A percentile compares a stretch with the other conserved stretches of the same genome.
Conservation (phyloP, 768 basidiomycete genomes). For the Myochromella boudieri region DNA sequence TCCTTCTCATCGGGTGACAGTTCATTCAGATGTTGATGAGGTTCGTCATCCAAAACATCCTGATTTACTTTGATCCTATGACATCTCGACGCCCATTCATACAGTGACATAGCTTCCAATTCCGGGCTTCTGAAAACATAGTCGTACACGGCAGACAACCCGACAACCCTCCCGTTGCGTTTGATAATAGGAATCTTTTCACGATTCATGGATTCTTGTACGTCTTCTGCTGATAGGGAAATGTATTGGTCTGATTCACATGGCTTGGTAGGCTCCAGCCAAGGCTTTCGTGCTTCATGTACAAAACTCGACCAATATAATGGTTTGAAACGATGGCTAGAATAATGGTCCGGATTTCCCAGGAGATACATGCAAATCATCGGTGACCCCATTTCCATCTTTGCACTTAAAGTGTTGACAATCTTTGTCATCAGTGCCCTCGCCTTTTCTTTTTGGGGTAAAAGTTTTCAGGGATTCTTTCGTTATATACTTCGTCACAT, state of each 20-base stretch:
- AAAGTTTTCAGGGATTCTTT: slow-evolving; percentile 39
- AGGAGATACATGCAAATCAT: slow-evolving; percentile 35
- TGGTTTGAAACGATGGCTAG: slow-evolving; percentile 27
- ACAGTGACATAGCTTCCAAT: slow-evolving; percentile 20
- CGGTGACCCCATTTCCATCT: slow-evolving; percentile 36
- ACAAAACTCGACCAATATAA: slow-evolving; percentile 35
- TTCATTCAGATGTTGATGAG: neutral
- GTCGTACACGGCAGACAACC: slow-evolving; percentile 28
- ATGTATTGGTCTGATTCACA: neutral
- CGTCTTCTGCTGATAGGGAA: neutral
- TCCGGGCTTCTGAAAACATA: slow-evolving; percentile 26
- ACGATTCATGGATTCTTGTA: neutral
- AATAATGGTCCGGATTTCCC: slow-evolving; percentile 38
- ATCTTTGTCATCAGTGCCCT: slow-evolving; percentile 33
- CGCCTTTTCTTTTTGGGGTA: slow-evolving; percentile 22
- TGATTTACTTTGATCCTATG: slow-evolving; percentile 4
- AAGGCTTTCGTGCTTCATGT: slow-evolving; percentile 16
- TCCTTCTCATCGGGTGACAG: neutral
- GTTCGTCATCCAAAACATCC: neutral
- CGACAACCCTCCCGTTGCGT: slow-evolving; percentile 16
- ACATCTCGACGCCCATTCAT: slow-evolving; percentile 26
- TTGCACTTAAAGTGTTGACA: slow-evolving; percentile 33
- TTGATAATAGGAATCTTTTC: slow-evolving; percentile 22
- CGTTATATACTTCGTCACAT: slow-evolving; percentile 44
- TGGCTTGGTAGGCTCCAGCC: slow-evolving; percentile 5